phyloP scores from a whole-genome alignment of 1,284 basidiomycete species.

The Melampsora larici-populina region DNA sequence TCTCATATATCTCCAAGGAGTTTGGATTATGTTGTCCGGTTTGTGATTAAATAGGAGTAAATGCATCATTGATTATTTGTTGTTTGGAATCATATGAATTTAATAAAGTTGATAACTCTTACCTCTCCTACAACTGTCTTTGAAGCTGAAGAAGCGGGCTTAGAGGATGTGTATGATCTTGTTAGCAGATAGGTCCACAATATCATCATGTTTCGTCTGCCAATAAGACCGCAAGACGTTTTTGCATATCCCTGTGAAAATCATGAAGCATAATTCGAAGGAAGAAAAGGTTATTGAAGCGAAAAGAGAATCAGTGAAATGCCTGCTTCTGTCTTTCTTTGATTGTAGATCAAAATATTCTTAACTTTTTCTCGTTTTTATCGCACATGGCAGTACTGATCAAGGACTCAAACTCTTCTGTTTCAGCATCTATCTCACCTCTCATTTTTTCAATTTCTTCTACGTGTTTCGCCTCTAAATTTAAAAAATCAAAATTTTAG shows the following conservation, averaged over 20 bases:
- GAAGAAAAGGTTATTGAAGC: background rate
- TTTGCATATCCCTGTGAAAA: constrained; percentile 2
- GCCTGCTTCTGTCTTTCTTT: background rate
- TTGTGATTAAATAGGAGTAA: too few relatives aligned
- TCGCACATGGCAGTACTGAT: background rate
- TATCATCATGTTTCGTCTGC: background rate
- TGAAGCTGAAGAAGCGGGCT: too few relatives aligned
- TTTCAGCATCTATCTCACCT: background rate
- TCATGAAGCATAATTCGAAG: background rate
- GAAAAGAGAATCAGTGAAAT: background rate
- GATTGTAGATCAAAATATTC: background rate
- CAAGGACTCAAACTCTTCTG: background rate
- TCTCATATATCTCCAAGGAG: too few relatives aligned
- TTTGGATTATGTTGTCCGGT: too few relatives aligned
- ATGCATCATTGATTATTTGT: too few relatives aligned
- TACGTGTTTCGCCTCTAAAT: background rate
- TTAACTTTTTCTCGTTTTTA: constrained; percentile 1
- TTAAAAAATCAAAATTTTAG: background rate
- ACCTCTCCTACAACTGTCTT: too few relatives aligned
- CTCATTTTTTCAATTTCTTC: background rate
- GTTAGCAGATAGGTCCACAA: too few relatives aligned
- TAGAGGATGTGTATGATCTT: too few relatives aligned
- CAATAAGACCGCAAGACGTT: background rate
- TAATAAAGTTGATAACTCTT: too few relatives aligned
- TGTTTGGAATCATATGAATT: too few relatives aligned